phyloP scores from a whole-genome alignment of 2,329 filamentous ascomycete species.

The Xylariales sp. region DNA sequence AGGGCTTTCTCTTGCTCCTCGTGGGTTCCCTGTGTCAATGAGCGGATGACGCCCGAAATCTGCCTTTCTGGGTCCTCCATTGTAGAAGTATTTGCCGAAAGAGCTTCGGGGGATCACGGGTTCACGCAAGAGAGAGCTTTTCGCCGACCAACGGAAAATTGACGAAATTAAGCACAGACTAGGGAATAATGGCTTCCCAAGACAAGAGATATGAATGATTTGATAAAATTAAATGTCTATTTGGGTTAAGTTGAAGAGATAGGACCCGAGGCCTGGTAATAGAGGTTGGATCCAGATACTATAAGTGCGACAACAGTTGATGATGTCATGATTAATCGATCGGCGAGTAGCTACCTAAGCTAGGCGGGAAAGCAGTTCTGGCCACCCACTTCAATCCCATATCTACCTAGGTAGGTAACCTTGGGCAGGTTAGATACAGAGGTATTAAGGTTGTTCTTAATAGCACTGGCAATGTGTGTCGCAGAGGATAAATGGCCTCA shows the following conservation, averaged over 20 bases:
- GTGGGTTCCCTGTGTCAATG: conserved; percentile 74
- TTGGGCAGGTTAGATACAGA: too few species aligned
- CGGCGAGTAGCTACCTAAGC: too few species aligned
- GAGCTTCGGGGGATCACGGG: conserved; percentile 3
- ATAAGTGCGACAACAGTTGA: too few species aligned
- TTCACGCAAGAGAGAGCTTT: not conserved
- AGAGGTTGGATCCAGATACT: not conserved
- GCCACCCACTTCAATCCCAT: too few species aligned
- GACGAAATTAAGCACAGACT: not conserved
- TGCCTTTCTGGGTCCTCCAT: conserved; percentile 61
- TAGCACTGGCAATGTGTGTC: too few species aligned
- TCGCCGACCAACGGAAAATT: not conserved
- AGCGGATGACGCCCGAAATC: conserved; percentile 73
- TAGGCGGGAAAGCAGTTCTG: too few species aligned
- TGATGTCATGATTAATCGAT: too few species aligned
- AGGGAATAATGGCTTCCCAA: too few species aligned
- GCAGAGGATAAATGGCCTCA: too few species aligned
- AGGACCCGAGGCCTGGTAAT: not conserved
- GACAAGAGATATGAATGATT: too few species aligned
- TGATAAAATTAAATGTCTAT: not conserved
- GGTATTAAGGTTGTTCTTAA: too few species aligned
- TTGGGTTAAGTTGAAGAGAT: not conserved
- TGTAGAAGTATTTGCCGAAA: not conserved
- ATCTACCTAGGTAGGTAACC: too few species aligned
- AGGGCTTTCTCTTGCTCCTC: conserved; percentile 73